A percentile compares a stretch with the other conserved stretches of the same genome.
Evolutionary conservation across 73 alveolate genomes (phyloP).

Genomic region (Stentor coeruleus): DNA sequence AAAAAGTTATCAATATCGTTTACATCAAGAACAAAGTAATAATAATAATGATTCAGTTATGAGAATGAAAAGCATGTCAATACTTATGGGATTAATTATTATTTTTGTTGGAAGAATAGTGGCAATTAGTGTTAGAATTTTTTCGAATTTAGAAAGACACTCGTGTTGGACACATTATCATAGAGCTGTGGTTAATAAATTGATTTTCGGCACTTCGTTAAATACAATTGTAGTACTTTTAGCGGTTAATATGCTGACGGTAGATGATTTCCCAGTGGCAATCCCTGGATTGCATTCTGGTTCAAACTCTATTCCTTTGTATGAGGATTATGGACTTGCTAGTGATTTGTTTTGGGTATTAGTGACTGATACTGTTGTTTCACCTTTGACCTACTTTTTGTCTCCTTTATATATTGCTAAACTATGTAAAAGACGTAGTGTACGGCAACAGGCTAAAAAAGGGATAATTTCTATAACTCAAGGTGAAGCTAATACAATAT

Average conservation of each 20-base stretch:
- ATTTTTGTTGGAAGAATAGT: slow-evolving; percentile 34
- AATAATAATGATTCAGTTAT: neutral
- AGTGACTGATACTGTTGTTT: slow-evolving; percentile 31
- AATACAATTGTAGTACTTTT: slow-evolving; percentile 53
- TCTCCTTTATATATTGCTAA: slow-evolving; percentile 31
- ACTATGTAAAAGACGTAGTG: slow-evolving; percentile 26
- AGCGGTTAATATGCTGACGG: slow-evolving; percentile 24
- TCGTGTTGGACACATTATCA: slow-evolving; percentile 46
- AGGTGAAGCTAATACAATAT: slow-evolving; percentile 41
- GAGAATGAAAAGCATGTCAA: neutral
- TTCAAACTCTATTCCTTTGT: neutral
- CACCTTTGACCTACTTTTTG: slow-evolving; percentile 43
- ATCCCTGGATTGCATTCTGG: neutral
- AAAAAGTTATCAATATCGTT: neutral
- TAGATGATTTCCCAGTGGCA: slow-evolving; percentile 36
- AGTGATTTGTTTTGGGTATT: slow-evolving; percentile 35
- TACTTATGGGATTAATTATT: slow-evolving; percentile 8
- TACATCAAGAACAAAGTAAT: neutral
- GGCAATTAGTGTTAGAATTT: slow-evolving; percentile 33
- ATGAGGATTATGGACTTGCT: slow-evolving; percentile 38
- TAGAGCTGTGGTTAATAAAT: slow-evolving; percentile 46
- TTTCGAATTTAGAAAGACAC: slow-evolving; percentile 51
- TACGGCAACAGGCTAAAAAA: slow-evolving; percentile 27
- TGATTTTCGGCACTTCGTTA: slow-evolving; percentile 32
- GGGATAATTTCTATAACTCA: slow-evolving; percentile 33